Base-by-base conservation (phyloP, 1,139 yeast species). In the Nakaseomyces kungkrabaensis region DNA sequence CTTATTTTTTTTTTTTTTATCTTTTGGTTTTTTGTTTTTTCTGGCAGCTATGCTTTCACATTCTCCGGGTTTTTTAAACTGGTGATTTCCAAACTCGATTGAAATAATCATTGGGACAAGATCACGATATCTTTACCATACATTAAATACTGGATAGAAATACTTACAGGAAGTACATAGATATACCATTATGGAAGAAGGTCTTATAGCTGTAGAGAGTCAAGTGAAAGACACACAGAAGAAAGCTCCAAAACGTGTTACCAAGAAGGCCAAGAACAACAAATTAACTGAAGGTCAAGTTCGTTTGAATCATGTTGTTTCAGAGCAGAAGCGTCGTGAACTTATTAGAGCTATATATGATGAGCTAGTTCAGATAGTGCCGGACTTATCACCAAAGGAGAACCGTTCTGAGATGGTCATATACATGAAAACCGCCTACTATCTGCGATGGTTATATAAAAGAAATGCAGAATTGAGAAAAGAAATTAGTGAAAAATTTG, bases 281-380 rank as follows among this genome's bases (percentile, higher is more conserved):
- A 63, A 62, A 41, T 56, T 71, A 17, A 55, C 70, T 0, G 64
- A 63, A 13, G 72, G 66, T 48, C 72, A 72, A 55, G 68, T 68
- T 51, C 69, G 72, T 46, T 54, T 60, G n/a, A 72, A 72, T 49
- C 76, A 72, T 53, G 72, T 72, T 3, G 57, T 61, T 37, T 71
- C 75, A 5, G 76, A 72, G 50, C 70, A 69, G 49, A 67, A 68
- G 49, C 60, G 76, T 48, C 59, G 76, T 48, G 72, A 68, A 36
- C 66, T 67, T 47, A 68, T 72, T 5, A 56, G 76, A 41, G 60
- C 67, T 1, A 68, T 71, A 1, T 72, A 70, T 51, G 76, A 72
- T 51, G 63, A 62, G 45, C 52, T 72, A 36, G 75, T 72, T 1
- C 60, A 63, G 4, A 52, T 68, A 7, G 72, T 72, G 4, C 76